Percentiles rank a stretch among this genome's conserved stretches.
These are phyloP conservation scores for Gyromitra esculenta DNA, from an alignment of 2,329 filamentous ascomycete genomes.

Conservation along the genomic window DNA sequence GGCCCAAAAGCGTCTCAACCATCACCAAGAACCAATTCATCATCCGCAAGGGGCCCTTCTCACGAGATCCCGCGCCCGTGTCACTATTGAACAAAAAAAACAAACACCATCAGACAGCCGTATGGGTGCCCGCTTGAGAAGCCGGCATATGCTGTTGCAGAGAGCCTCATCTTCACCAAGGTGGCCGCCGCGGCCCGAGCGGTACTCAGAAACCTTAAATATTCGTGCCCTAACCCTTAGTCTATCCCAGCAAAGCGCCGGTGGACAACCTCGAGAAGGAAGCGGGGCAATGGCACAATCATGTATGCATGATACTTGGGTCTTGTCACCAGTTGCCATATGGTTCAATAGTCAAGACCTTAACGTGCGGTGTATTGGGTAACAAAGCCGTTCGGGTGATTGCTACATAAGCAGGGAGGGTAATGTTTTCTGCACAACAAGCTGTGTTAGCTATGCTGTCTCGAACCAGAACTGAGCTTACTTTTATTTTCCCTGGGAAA, in stretches of 20 bases:
- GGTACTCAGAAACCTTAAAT: slow-evolving; percentile 36
- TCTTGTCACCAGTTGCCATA: too few relatives aligned
- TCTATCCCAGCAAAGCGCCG: not conserved
- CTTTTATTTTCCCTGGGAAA: too few relatives aligned
- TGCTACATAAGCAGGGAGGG: too few relatives aligned
- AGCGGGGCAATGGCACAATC: not conserved
- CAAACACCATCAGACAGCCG: not conserved
- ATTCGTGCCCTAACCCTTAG: slow-evolving; percentile 29
- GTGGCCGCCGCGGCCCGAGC: slow-evolving; percentile 10
- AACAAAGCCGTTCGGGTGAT: too few relatives aligned
- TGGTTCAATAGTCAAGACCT: too few relatives aligned
- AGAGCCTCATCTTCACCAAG: slow-evolving; percentile 15
- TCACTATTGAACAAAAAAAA: not conserved
- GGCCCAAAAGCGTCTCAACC: slow-evolving; percentile 7
- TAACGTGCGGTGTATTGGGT: too few relatives aligned
- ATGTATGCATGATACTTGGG: too few relatives aligned
- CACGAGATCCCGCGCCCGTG: not conserved
- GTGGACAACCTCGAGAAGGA: not conserved
- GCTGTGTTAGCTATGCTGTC: too few relatives aligned
- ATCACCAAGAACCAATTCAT: not conserved
- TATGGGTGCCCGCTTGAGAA: not conserved
- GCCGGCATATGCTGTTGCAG: not conserved
- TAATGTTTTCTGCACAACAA: too few relatives aligned
- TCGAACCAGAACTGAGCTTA: too few relatives aligned
- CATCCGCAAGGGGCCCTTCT: not conserved